Evolutionary conservation across 257 asterid species (phyloP).

Genomic region (Plantago major): DNA sequence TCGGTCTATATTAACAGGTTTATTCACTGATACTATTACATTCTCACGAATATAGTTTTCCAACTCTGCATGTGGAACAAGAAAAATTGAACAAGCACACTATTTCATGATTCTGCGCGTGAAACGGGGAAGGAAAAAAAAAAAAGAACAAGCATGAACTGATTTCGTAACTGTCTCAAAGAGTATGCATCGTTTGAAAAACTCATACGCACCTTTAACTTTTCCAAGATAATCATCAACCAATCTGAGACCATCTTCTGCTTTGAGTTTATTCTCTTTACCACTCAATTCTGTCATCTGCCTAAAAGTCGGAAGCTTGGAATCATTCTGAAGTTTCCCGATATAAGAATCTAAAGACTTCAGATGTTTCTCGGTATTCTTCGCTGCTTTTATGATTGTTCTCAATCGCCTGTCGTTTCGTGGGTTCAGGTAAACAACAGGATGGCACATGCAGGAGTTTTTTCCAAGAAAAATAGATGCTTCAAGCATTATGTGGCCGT

Average conservation of each 20-base stretch:
- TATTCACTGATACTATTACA: constrained; percentile 21
- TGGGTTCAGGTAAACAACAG: constrained; percentile 17
- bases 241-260: constrained; percentile 32
- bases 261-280: constrained; percentile 22
- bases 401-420: constrained; percentile 25
- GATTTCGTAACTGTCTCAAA: not conserved
- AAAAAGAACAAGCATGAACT: not conserved
- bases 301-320: constrained; percentile 22
- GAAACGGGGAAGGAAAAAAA: too few species aligned
- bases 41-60: constrained; percentile 23
- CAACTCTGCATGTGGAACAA: constrained; percentile 39
- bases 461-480: constrained; percentile 17
- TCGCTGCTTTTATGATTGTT: constrained; percentile 27
- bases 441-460: constrained; percentile 1
- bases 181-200: too few species aligned
- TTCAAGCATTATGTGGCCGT: constrained; percentile 12
- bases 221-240: constrained; percentile 44
- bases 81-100: too few species aligned
- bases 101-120: too few species aligned
- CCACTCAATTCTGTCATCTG: constrained; percentile 21
- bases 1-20: constrained; percentile 20
- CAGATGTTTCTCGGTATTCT: constrained; percentile 50
- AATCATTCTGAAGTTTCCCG: constrained; percentile 37
- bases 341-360: constrained; percentile 59
- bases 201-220: constrained; percentile 35